phyloP scores from a whole-genome alignment of 805 yeast genomes.

The Candida boidinii region DNA sequence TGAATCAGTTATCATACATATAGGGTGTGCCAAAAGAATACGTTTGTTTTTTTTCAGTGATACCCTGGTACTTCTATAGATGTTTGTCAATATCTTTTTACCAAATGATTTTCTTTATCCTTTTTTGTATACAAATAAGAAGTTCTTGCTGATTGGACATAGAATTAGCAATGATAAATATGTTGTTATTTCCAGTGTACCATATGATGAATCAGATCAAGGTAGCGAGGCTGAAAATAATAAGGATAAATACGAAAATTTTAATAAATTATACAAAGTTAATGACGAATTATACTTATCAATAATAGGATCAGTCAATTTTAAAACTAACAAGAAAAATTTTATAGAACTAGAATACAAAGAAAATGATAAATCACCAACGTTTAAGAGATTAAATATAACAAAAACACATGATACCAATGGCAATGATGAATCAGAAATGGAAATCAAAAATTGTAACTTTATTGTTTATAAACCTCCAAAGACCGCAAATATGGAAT shows the following conservation, averaged over 20 bases:
- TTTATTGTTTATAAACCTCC: constrained; percentile 65
- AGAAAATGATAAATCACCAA: too few relatives aligned
- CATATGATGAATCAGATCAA: constrained; percentile 7
- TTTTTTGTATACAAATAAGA: not conserved
- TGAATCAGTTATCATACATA: too few relatives aligned
- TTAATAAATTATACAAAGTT: too few relatives aligned
- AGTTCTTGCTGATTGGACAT: constrained; percentile 20
- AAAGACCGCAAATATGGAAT: constrained; percentile 59
- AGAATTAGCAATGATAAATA: constrained; percentile 10
- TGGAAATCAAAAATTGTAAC: constrained; percentile 12
- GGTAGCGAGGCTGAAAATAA: too few relatives aligned
- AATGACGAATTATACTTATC: constrained; percentile 14
- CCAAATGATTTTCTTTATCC: constrained; percentile 17
- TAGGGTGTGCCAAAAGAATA: too few relatives aligned
- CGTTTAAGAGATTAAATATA: not conserved
- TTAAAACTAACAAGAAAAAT: constrained; percentile 6
- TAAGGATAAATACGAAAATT: constrained; percentile 8
- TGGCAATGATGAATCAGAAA: too few relatives aligned
- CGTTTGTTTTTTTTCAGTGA: too few relatives aligned
- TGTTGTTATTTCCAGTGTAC: constrained; percentile 18
- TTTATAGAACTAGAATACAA: constrained; percentile 9
- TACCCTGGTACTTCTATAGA: too few relatives aligned
- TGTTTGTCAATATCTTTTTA: constrained; percentile 24
- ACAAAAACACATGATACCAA: too few relatives aligned
- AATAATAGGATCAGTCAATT: constrained; percentile 20